phyloP scores from a whole-genome alignment of 1,284 basidiomycete species.

The Pascua sp. region DNA sequence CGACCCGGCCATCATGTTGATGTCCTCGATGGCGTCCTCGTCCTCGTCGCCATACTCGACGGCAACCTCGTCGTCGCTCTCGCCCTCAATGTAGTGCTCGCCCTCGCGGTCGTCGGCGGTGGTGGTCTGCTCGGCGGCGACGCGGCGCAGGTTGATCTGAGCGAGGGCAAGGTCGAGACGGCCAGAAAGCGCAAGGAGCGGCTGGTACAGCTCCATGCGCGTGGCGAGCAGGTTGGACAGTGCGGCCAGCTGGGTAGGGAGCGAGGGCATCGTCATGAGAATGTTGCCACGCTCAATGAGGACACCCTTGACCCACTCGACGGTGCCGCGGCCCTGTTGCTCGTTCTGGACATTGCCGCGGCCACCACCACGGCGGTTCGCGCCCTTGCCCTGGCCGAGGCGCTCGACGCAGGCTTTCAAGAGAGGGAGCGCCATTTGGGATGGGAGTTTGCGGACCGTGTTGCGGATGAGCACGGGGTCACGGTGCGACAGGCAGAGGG shows the following conservation, averaged over 20 bases:
- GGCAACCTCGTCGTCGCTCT: slow-evolving; percentile 53
- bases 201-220: slow-evolving; percentile 77
- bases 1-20: slow-evolving; percentile 55
- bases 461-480: slow-evolving; percentile 76
- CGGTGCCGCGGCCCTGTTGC: slow-evolving; percentile 74
- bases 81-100: slow-evolving; percentile 49
- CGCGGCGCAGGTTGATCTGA: slow-evolving; percentile 74
- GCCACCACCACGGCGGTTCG: slow-evolving; percentile 55
- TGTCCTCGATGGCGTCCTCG: slow-evolving; percentile 60
- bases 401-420: slow-evolving; percentile 87
- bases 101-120: slow-evolving; percentile 36
- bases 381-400: slow-evolving; percentile 76
- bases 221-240: slow-evolving; percentile 79
- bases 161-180: slow-evolving; percentile 89
- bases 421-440: slow-evolving; percentile 83
- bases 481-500: slow-evolving; percentile 81
- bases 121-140: slow-evolving; percentile 33
- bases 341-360: slow-evolving; percentile 78
- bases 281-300: slow-evolving; percentile 85
- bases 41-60: slow-evolving; percentile 65
- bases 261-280: slow-evolving; percentile 68
- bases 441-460: slow-evolving; percentile 81
- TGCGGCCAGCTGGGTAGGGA: slow-evolving; percentile 63
- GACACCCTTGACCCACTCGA: slow-evolving; percentile 85
- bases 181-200: slow-evolving; percentile 78